phyloP scores from a whole-genome alignment of 768 basidiomycete species.

The Strobilomyces dryophilus region DNA sequence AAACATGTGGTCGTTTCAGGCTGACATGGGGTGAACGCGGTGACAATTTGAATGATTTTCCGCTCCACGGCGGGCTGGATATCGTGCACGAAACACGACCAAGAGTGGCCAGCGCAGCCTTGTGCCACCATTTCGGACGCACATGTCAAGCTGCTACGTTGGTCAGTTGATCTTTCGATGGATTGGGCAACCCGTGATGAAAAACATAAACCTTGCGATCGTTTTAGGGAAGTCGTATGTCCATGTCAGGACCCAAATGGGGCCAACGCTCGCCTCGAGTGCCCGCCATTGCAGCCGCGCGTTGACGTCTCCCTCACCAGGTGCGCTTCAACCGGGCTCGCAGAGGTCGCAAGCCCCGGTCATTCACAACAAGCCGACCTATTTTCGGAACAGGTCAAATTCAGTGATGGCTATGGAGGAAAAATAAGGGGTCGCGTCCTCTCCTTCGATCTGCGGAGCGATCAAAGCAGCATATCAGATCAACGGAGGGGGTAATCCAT shows the following conservation, averaged over 20 bases:
- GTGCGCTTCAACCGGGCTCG: background rate
- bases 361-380: background rate
- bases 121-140: conserved; percentile 7
- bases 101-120: conserved; percentile 3
- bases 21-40: conserved; percentile 6
- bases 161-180: background rate
- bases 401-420: conserved; percentile 27
- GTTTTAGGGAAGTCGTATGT: conserved; percentile 5
- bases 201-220: conserved; percentile 17
- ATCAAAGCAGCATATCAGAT: conserved; percentile 16
- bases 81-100: conserved; percentile 21
- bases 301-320: background rate
- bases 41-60: conserved; percentile 3
- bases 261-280: conserved; percentile 5
- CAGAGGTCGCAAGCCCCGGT: background rate
- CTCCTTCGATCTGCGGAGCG: conserved; percentile 27
- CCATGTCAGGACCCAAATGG: conserved; percentile 2
- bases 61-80: conserved; percentile 19
- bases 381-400: conserved; percentile 15
- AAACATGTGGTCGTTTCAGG: conserved; percentile 14
- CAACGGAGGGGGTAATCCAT: conserved; percentile 10
- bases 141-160: conserved; percentile 15
- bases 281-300: background rate
- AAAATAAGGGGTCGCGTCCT: conserved; percentile 1
- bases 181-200: background rate